These are phyloP conservation scores for Globisporangium solare DNA, from an alignment of 352 stramenopile species.

Conservation along the genomic window DNA sequence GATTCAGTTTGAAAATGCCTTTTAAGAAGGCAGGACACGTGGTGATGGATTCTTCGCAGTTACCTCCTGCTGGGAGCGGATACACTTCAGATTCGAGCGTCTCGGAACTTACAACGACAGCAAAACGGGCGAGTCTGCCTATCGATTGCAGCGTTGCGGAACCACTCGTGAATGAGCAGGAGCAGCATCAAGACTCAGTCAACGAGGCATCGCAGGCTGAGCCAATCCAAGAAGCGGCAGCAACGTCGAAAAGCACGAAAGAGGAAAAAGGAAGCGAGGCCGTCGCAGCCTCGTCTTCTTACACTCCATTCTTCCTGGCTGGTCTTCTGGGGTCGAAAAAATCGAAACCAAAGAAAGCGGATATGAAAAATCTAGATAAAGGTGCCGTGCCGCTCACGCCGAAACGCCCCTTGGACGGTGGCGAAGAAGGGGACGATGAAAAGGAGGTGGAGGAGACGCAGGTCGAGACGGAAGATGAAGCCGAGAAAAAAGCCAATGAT, in stretches of 20 bases:
- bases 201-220: neutral
- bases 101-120: slow-evolving; percentile 5
- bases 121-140: slow-evolving; percentile 7
- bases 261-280: slow-evolving; percentile 6
- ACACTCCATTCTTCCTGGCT: slow-evolving; percentile 10
- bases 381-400: slow-evolving; percentile 9
- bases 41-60: slow-evolving; percentile 3
- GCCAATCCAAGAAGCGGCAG: neutral
- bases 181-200: slow-evolving; percentile 8
- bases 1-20: slow-evolving; percentile 45
- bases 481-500: slow-evolving; percentile 15
- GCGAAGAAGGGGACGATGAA: slow-evolving; percentile 45
- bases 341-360: slow-evolving; percentile 3
- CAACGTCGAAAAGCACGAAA: neutral
- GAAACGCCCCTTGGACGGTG: slow-evolving; percentile 24
- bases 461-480: slow-evolving; percentile 12
- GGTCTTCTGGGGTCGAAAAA: slow-evolving; percentile 9
- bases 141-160: slow-evolving; percentile 6
- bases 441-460: slow-evolving; percentile 29
- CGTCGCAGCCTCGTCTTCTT: slow-evolving; percentile 3
- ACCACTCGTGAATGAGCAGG: no score
- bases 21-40: slow-evolving; percentile 40
- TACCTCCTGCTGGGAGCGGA: neutral
- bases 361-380: slow-evolving; percentile 9
- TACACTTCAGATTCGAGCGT: slow-evolving; percentile 12